These are phyloP conservation scores for Psilocybe azurescens DNA, from an alignment of 768 basidiomycete species.

Conservation along the genomic window DNA sequence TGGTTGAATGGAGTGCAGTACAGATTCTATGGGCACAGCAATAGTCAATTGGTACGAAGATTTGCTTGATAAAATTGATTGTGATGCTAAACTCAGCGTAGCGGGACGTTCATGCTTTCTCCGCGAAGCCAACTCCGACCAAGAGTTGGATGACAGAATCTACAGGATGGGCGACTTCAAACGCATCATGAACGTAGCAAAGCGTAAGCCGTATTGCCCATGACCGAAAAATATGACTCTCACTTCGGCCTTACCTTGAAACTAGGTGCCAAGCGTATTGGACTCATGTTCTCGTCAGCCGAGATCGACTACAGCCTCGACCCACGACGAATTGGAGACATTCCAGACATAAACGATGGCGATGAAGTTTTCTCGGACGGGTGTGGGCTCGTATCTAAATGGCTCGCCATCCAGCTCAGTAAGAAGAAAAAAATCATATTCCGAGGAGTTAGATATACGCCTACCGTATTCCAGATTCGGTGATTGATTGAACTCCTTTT, in stretches of 20 bases:
- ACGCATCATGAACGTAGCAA: constrained; percentile 66
- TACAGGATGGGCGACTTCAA: constrained; percentile 63
- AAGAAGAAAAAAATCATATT: constrained; percentile 60
- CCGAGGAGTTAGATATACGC: constrained; percentile 60
- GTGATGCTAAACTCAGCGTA: constrained; percentile 25
- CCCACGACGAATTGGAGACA: constrained; percentile 54
- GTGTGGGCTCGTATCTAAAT: constrained; percentile 65
- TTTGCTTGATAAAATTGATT: background rate
- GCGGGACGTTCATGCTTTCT: constrained; percentile 70
- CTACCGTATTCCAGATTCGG: constrained; percentile 69
- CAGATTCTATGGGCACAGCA: constrained; percentile 75
- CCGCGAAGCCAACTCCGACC: constrained; percentile 55
- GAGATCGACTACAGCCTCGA: constrained; percentile 61
- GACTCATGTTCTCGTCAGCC: constrained; percentile 68
- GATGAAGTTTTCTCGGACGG: constrained; percentile 73
- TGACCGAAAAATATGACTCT: too few species aligned
- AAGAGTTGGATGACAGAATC: constrained; percentile 61
- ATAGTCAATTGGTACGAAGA: constrained; percentile 64
- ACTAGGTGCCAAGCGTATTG: constrained; percentile 71
- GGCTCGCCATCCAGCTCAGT: constrained; percentile 56
- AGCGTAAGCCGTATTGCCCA: constrained; percentile 45
- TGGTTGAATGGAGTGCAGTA: constrained; percentile 64
- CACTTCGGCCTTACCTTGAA: background rate
- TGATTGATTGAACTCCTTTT: constrained; percentile 24
- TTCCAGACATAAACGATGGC: constrained; percentile 59